Base-by-base conservation (phyloP, 176 grass and related monocot species). In the Musa troglodytarum region DNA sequence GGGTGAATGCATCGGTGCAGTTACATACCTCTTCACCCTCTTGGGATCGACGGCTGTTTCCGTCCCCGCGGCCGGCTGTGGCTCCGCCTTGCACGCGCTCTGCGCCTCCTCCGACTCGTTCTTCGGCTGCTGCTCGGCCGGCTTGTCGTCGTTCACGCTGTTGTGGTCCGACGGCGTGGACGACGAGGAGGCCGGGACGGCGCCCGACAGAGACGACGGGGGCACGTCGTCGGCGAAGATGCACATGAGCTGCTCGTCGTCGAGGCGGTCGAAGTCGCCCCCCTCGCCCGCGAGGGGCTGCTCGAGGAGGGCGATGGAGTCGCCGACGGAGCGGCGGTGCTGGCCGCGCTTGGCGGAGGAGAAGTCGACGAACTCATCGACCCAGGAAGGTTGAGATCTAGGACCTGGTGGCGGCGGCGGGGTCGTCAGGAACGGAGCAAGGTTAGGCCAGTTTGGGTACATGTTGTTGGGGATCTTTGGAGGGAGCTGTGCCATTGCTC, bases 1-100 rank as follows among this genome's bases (percentile, higher is more conserved):
- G 34, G 34, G 4, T 43, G 34, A 2, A 19, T 13, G 62, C 16
- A 17, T n/a, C 26, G 20, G 56, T 8, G 1, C 14, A 21, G 15
- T n/a, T 9, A 6, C 2, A 63, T 62, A 96, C 93, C 93, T 92
- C 67, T 96, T 96, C 50, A 92, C 90, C 15, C 93, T 87, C 81
- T 92, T 96, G 54, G 93, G 87, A 52, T 96, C 93, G 20, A 65
- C 80, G 2, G 29, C 49, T 43, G 52, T 34, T 12, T 72, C 26
- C 16, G 26, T 1, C 26, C 24, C 53, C 9, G 53, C 80, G 65
- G 79, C 49, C 43, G 14, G 64, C 65, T 83, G 75, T 59, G 76
- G 29, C 4, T 74, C 43, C 13, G 82, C 61, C 6, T 58, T 11
- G 77, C 83, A 83, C 52, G 83, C 59, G 71, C 93, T 96, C 82